Conservation (phyloP, 306 rosid genomes). For the Vicia faba region DNA sequence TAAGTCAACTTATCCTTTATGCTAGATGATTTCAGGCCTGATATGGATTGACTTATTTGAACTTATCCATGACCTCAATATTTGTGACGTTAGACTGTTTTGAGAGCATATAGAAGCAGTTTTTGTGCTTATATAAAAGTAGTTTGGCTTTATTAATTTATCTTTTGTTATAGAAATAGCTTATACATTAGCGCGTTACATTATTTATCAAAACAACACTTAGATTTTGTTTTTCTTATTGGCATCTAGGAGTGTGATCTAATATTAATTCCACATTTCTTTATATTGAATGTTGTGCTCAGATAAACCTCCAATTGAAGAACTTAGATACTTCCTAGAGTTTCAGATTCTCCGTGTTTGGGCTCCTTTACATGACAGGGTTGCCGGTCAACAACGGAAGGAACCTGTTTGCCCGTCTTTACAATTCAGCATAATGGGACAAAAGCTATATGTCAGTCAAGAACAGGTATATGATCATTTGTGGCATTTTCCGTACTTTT, state of each 20-base stretch:
- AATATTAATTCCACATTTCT: conserved; percentile 10
- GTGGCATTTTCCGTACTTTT: conserved; percentile 6
- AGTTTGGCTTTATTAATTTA: too few species aligned
- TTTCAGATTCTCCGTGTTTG: conserved; percentile 84
- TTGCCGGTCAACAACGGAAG: conserved; percentile 83
- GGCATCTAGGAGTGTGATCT: conserved; percentile 20
- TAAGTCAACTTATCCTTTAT: conserved; percentile 44
- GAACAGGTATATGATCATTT: conserved; percentile 66
- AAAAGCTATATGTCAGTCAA: conserved; percentile 85
- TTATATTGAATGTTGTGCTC: conserved; percentile 35
- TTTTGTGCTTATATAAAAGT: neutral
- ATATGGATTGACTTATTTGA: neutral
- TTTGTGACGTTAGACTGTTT: neutral
- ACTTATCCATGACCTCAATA: neutral
- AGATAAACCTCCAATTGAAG: conserved; percentile 97
- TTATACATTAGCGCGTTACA: too few species aligned
- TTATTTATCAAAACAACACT: neutral
- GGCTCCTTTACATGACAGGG: conserved; percentile 72
- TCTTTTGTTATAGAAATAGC: neutral
- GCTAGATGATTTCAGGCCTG: neutral
- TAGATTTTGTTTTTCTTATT: neutral
- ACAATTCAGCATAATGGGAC: conserved; percentile 97
- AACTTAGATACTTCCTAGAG: conserved; percentile 87
- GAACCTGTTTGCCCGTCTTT: conserved; percentile 96
- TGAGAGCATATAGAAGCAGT: neutral